Conservation (phyloP, 768 basidiomycete species). For the Suillus discolor region DNA sequence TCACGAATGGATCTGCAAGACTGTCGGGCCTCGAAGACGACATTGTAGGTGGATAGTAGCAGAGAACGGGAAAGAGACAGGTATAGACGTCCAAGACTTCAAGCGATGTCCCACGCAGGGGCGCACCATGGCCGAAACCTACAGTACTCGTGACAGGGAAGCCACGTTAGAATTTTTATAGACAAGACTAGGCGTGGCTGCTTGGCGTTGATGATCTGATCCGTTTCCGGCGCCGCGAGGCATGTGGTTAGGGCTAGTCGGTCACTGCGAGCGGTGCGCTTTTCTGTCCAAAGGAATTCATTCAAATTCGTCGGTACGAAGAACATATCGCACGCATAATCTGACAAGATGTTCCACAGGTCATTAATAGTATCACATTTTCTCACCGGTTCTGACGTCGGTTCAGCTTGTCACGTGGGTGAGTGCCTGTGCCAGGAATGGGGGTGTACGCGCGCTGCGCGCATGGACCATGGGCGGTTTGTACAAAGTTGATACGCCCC, state of each 20-base stretch:
- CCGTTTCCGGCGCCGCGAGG: not conserved
- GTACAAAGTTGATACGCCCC: not conserved
- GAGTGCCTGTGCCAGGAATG: too few species aligned
- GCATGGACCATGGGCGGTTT: too few species aligned
- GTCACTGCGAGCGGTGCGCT: not conserved
- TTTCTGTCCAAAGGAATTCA: not conserved
- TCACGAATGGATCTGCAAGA: conserved; percentile 17
- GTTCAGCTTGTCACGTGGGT: not conserved
- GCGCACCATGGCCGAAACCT: not conserved
- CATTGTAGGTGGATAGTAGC: not conserved
- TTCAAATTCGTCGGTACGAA: not conserved
- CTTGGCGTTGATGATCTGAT: not conserved
- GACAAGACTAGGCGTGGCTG: not conserved
- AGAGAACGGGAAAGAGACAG: too few species aligned
- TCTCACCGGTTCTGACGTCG: too few species aligned
- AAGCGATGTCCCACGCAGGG: not conserved
- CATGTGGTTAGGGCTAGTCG: not conserved
- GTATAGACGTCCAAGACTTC: not conserved
- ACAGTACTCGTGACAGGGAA: not conserved
- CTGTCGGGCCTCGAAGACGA: conserved; percentile 24
- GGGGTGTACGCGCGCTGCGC: too few species aligned
- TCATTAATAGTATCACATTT: too few species aligned
- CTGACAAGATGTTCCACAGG: too few species aligned
- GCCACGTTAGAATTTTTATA: not conserved
- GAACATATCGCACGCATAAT: not conserved